Conservation (phyloP, 2,329 filamentous ascomycete species). For the Aureobasidium namibiae region DNA sequence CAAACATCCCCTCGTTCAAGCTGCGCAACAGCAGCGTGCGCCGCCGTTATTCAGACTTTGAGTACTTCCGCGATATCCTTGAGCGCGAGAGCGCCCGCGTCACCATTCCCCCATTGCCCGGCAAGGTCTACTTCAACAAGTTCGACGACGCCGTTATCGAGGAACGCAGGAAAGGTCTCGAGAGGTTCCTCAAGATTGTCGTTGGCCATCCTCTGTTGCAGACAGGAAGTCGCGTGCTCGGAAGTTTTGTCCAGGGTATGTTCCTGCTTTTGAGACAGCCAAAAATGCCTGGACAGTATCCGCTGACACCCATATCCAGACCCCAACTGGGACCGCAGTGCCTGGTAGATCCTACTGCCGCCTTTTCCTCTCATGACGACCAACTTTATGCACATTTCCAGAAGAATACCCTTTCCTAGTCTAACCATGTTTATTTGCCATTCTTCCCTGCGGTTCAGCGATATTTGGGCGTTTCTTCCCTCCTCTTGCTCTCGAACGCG, state of each 20-base stretch:
- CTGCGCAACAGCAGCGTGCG: conserved; percentile 76
- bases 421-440: not conserved
- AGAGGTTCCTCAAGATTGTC: conserved; percentile 95
- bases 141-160: conserved; percentile 99
- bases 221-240: conserved; percentile 94
- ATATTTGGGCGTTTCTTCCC: conserved; percentile 7
- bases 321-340: conserved; percentile 85
- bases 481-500: conserved; percentile 1
- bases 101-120: conserved; percentile 88
- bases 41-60: conserved; percentile 93
- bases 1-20: conserved; percentile 99
- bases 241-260: conserved; percentile 91
- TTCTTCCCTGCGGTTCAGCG: conserved; percentile 14
- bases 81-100: conserved; percentile 92
- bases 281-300: not conserved
- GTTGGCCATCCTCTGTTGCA: conserved; percentile 93
- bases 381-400: not conserved
- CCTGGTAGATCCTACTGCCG: conserved; percentile 50
- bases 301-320: conserved; percentile 38
- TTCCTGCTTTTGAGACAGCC: not conserved
- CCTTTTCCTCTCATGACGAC: not conserved
- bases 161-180: conserved; percentile 79
- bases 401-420: conserved; percentile 2
- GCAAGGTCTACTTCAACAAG: conserved; percentile 95
- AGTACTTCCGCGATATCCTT: conserved; percentile 96